Conservation (phyloP, 441 rosid genomes). For the Hura crepitans region DNA sequence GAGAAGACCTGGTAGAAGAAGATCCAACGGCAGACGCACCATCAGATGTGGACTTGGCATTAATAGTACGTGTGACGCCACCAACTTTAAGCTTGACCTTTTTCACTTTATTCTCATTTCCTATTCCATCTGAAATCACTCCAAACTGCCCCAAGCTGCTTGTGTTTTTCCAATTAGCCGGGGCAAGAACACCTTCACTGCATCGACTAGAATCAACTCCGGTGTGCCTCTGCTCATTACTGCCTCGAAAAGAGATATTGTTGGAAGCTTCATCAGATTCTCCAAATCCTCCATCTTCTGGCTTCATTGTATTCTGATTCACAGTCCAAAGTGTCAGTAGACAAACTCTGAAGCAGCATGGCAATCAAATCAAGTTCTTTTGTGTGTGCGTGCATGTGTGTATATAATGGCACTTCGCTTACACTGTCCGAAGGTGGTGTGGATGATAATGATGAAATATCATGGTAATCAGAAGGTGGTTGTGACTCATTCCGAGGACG, state of each 20-base stretch:
- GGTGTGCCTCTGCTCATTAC: conserved; percentile 48
- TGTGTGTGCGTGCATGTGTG: too few relatives aligned
- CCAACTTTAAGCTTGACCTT: conserved; percentile 72
- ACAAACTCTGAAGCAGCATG: conserved; percentile 26
- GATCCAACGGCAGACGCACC: conserved; percentile 50
- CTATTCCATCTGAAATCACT: conserved; percentile 32
- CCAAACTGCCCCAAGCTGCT: conserved; percentile 36
- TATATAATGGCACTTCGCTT: conserved; percentile 29
- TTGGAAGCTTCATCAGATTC: conserved; percentile 77
- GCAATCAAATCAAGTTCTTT: conserved; percentile 16
- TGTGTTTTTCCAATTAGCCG: conserved; percentile 59
- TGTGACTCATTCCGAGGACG: conserved; percentile 69
- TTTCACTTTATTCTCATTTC: conserved; percentile 51
- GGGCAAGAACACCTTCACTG: conserved; percentile 80
- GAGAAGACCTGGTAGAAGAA: conserved; percentile 35
- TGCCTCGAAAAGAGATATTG: conserved; percentile 54
- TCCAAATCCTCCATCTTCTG: conserved; percentile 49
- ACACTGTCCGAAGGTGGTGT: conserved; percentile 63
- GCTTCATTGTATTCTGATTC: conserved; percentile 37
- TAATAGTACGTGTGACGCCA: conserved; percentile 59
- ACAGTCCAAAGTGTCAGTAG: conserved; percentile 23
- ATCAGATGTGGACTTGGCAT: conserved; percentile 48
- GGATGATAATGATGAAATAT: conserved; percentile 58
- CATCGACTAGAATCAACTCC: conserved; percentile 47
- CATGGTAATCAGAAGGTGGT: conserved; percentile 42